A percentile compares a stretch with the other conserved stretches of the same genome.
Conservation (phyloP, 1,284 basidiomycete genomes). For the Termitomyces sp. region DNA sequence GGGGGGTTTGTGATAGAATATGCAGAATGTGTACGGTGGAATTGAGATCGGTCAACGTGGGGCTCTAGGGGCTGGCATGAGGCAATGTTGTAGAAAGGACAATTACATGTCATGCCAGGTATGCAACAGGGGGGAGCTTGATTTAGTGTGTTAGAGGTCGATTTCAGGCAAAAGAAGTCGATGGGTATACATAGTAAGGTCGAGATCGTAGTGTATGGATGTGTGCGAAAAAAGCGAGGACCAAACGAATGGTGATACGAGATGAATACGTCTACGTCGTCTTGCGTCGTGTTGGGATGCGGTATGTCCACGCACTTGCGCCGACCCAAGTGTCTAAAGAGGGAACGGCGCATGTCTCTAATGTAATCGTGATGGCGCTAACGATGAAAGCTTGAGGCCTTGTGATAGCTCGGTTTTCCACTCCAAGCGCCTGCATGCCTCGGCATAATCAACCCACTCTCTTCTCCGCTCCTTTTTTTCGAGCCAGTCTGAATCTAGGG, state of each 20-base stretch:
- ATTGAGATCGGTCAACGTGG: slow-evolving; percentile 3
- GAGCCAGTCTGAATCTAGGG: slow-evolving; percentile 71
- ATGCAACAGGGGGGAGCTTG: not conserved
- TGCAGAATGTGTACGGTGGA: slow-evolving; percentile 5
- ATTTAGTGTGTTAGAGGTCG: slow-evolving; percentile 8
- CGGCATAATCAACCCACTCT: slow-evolving; percentile 82
- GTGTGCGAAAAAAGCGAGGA: slow-evolving; percentile 13
- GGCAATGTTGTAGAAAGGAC: slow-evolving; percentile 10
- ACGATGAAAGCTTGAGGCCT: slow-evolving; percentile 61
- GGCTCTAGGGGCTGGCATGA: slow-evolving; percentile 12
- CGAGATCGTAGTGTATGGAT: slow-evolving; percentile 24
- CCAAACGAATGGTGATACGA: slow-evolving; percentile 8
- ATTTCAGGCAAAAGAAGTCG: slow-evolving; percentile 11
- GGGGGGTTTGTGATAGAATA: slow-evolving; percentile 16
- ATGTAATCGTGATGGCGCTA: slow-evolving; percentile 44
- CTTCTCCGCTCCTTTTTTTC: slow-evolving; percentile 69
- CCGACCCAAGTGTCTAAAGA: slow-evolving; percentile 5
- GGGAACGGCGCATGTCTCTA: slow-evolving; percentile 5
- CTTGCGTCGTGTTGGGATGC: slow-evolving; percentile 8
- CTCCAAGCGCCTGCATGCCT: slow-evolving; percentile 63
- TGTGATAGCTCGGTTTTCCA: slow-evolving; percentile 79
- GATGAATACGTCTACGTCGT: slow-evolving; percentile 8
- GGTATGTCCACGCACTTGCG: slow-evolving; percentile 1
- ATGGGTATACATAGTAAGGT: slow-evolving; percentile 23
- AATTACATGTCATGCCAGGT: slow-evolving; percentile 3